Evolutionary conservation across 306 rosid species (phyloP).

Genomic region (Fagus crenata): DNA sequence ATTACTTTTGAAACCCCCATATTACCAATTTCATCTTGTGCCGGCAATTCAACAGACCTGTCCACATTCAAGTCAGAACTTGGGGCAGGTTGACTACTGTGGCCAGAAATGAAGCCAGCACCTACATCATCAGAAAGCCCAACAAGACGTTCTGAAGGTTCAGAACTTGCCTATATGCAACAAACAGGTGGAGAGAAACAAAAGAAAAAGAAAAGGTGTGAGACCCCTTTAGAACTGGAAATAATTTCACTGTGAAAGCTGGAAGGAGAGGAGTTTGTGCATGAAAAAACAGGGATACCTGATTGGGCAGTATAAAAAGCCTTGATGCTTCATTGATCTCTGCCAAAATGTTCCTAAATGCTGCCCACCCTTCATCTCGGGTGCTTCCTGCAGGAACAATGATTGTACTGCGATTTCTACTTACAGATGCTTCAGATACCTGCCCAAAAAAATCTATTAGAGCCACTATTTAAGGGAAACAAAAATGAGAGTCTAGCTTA

Average conservation of each 20-base stretch:
- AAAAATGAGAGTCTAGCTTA: conserved; percentile 6
- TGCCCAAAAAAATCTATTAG: conserved; percentile 35
- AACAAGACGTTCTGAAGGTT: conserved; percentile 78
- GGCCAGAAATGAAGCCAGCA: conserved; percentile 98
- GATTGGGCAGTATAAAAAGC: conserved; percentile 88
- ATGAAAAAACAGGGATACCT: conserved; percentile 53
- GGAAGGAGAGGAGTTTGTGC: conserved; percentile 2
- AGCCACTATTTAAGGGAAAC: conserved; percentile 26
- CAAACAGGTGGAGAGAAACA: conserved; percentile 28
- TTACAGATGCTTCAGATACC: conserved; percentile 98
- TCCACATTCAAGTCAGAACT: conserved; percentile 85
- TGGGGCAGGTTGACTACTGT: conserved; percentile 75
- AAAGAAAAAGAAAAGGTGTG: neutral
- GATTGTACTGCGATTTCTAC: conserved; percentile 98
- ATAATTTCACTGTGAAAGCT: conserved; percentile 17
- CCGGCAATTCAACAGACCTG: conserved; percentile 77
- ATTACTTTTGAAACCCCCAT: conserved; percentile 93
- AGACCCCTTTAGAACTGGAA: conserved; percentile 21
- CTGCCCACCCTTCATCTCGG: conserved; percentile 98
- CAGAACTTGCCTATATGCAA: conserved; percentile 76
- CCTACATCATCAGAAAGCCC: conserved; percentile 99
- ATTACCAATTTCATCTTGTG: conserved; percentile 84
- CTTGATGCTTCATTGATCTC: conserved; percentile 96
- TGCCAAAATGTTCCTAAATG: conserved; percentile 92
- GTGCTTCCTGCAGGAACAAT: conserved; percentile 97